A percentile compares a stretch with the other conserved stretches of the same genome.
phyloP scores from a whole-genome alignment of 148 eudicot species.

The Limonium bicolor region DNA sequence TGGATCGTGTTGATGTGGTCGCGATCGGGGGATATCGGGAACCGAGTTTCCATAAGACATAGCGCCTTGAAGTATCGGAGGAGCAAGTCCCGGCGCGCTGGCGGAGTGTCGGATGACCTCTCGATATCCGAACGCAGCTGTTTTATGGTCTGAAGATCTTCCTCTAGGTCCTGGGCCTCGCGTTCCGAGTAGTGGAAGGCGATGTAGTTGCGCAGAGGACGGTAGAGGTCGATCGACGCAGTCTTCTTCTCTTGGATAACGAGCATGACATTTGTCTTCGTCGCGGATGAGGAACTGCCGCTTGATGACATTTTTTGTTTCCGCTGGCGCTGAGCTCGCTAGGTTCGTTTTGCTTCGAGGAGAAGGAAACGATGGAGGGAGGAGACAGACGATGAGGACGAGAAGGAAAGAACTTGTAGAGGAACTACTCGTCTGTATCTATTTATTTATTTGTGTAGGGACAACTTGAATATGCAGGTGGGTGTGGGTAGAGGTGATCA shows the following conservation, averaged over 20 bases:
- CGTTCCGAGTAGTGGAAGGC: slow-evolving; percentile 65
- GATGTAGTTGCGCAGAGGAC: slow-evolving; percentile 78
- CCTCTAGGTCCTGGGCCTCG: slow-evolving; percentile 68
- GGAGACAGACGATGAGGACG: no score
- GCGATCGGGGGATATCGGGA: slow-evolving; percentile 58
- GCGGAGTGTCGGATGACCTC: slow-evolving; percentile 26
- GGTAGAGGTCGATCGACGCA: slow-evolving; percentile 43
- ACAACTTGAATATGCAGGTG: no score
- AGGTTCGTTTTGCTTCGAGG: no score
- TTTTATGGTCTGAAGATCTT: slow-evolving; percentile 79
- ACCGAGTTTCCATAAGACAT: slow-evolving; percentile 56
- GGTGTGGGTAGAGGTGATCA: no score
- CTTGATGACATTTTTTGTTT: slow-evolving; percentile 50
- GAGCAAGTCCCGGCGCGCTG: slow-evolving; percentile 48
- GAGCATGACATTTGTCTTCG: slow-evolving; percentile 47
- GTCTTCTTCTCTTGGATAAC: slow-evolving; percentile 76
- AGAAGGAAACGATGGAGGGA: no score
- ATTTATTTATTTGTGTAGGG: no score
- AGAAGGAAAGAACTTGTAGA: no score
- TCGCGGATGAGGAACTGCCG: slow-evolving; percentile 24
- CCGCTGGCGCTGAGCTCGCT: no score
- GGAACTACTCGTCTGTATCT: no score
- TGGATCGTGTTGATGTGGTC: slow-evolving; percentile 63
- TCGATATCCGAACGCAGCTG: slow-evolving; percentile 41
- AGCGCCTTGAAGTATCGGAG: slow-evolving; percentile 56